These are phyloP conservation scores for Gymnopilus junonius DNA, from an alignment of 768 basidiomycete species.

Conservation along the genomic window DNA sequence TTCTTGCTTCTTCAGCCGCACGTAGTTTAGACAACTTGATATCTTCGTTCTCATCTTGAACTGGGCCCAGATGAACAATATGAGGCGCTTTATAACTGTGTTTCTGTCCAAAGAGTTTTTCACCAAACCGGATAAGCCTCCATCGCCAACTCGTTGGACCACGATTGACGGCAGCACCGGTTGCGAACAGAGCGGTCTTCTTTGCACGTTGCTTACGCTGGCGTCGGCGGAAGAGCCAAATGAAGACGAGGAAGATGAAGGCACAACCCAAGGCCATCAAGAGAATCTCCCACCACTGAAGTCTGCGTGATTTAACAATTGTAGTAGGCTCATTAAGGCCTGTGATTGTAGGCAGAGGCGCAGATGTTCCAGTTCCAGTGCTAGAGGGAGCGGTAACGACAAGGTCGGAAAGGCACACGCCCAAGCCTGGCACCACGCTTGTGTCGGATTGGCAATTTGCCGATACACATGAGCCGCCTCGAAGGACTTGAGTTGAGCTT, in stretches of 20 bases:
- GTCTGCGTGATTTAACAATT: constrained; percentile 39
- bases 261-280: constrained; percentile 84
- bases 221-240: constrained; percentile 73
- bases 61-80: constrained; percentile 38
- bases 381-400: constrained; percentile 46
- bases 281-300: constrained; percentile 86
- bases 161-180: constrained; percentile 54
- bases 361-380: constrained; percentile 48
- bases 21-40: constrained; percentile 53
- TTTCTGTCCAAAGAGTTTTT: constrained; percentile 55
- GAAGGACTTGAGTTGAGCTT: constrained; percentile 62
- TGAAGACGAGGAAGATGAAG: constrained; percentile 71
- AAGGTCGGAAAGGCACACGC: constrained; percentile 80
- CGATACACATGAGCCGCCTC: constrained; percentile 63
- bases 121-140: constrained; percentile 59
- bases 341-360: constrained; percentile 59
- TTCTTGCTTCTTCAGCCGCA: constrained; percentile 39
- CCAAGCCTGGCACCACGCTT: constrained; percentile 68
- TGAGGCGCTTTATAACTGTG: constrained; percentile 30
- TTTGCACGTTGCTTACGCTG: constrained; percentile 65
- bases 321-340: constrained; percentile 58
- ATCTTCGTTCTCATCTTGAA: constrained; percentile 50
- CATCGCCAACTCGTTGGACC: constrained; percentile 62
- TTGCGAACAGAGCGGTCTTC: constrained; percentile 66
- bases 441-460: constrained; percentile 60